phyloP scores from a whole-genome alignment of 2,329 filamentous ascomycete species.

The Trichoderma harzianum region DNA sequence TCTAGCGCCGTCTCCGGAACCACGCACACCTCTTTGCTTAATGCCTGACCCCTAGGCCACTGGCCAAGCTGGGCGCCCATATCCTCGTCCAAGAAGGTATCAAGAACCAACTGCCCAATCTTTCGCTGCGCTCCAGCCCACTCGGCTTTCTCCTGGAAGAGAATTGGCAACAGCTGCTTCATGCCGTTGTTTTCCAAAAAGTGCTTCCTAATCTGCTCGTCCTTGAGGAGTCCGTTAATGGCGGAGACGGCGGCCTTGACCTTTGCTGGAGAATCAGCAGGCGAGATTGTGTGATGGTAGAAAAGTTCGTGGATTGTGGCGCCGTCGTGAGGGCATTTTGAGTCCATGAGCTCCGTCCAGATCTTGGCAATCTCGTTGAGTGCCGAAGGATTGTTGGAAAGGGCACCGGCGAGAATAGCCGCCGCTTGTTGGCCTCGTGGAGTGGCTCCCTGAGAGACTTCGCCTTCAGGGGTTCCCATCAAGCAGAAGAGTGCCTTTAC shows the following conservation, averaged over 20 bases:
- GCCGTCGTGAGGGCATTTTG: constrained; percentile 34
- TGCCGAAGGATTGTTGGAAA: constrained; percentile 65
- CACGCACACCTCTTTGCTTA: constrained; percentile 37
- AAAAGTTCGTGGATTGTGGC: constrained; percentile 36
- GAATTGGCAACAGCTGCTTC: constrained; percentile 50
- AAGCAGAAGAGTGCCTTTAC: constrained; percentile 57
- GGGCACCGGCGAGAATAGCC: constrained; percentile 52
- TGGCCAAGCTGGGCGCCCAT: constrained; percentile 57
- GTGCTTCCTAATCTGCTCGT: constrained; percentile 48
- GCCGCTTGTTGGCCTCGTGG: constrained; percentile 52
- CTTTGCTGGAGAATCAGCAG: constrained; percentile 27
- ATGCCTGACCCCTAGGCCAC: constrained; percentile 47
- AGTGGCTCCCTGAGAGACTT: constrained; percentile 26
- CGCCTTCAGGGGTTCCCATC: constrained; percentile 36
- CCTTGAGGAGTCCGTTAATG: constrained; percentile 56
- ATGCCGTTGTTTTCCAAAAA: constrained; percentile 56
- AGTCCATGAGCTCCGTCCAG: constrained; percentile 43
- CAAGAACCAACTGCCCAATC: constrained; percentile 56
- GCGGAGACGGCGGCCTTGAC: constrained; percentile 45
- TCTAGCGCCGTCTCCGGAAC: constrained; percentile 30
- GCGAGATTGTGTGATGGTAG: constrained; percentile 40
- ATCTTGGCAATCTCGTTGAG: constrained; percentile 48
- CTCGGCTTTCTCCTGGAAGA: constrained; percentile 44
- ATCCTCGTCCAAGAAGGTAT: constrained; percentile 64
- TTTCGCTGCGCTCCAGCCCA: constrained; percentile 52